Evolutionary conservation across 2,329 filamentous ascomycete species (phyloP).

Genomic region (Camillea tinctor): DNA sequence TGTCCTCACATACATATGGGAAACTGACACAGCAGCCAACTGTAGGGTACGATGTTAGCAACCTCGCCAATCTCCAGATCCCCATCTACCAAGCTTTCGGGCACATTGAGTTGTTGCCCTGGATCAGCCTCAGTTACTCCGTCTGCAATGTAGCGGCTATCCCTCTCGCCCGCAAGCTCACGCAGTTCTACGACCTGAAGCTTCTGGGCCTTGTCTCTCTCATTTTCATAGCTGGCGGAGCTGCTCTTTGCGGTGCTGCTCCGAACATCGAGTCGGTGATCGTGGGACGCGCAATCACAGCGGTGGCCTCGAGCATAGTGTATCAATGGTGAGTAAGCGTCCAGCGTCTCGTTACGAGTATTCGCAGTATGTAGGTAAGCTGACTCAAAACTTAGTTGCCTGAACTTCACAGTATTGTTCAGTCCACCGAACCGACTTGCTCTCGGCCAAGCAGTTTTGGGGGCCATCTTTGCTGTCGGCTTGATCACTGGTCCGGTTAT

Average conservation of each 20-base stretch:
- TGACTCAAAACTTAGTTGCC: constrained; percentile 3
- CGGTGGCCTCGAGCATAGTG: constrained; percentile 29
- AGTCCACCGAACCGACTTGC: constrained; percentile 18
- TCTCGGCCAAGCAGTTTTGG: constrained; percentile 17
- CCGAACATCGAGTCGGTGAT: constrained; percentile 31
- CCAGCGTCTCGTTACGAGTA: background rate
- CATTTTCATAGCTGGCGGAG: constrained; percentile 29
- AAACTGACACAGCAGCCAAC: background rate
- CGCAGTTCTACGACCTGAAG: constrained; percentile 30
- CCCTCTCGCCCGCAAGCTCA: constrained; percentile 32
- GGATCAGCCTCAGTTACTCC: constrained; percentile 36
- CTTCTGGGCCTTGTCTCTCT: constrained; percentile 21
- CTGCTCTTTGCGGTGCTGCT: constrained; percentile 31
- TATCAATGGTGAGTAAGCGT: constrained; percentile 30
- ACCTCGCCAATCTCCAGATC: constrained; percentile 54
- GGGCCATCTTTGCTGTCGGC: constrained; percentile 28
- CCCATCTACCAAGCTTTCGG: constrained; percentile 54
- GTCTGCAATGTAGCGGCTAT: constrained; percentile 32
- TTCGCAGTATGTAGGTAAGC: too few relatives aligned
- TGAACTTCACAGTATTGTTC: constrained; percentile 24
- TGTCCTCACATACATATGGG: background rate
- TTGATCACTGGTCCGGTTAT: constrained; percentile 27
- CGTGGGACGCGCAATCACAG: constrained; percentile 33
- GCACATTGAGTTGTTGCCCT: constrained; percentile 36
- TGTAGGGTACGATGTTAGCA: constrained; percentile 41